Conservation (phyloP, 768 basidiomycete species). For the Chalciporus pseudorubinellus region DNA sequence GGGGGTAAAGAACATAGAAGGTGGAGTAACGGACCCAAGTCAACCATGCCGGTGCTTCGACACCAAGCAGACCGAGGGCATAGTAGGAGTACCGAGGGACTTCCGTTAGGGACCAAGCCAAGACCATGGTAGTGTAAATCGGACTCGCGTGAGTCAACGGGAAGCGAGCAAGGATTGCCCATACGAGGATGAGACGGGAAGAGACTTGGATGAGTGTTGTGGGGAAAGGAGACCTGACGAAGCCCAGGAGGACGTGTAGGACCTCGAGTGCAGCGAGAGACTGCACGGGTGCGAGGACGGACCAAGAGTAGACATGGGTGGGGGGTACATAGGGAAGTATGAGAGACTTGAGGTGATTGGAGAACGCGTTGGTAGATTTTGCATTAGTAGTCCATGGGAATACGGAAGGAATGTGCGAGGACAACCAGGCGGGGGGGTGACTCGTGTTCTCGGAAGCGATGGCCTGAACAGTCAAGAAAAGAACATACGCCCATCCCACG, state of each 20-base stretch:
- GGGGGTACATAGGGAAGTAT: conserved; percentile 38
- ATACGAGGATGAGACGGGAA: conserved; percentile 79
- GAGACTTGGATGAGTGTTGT: conserved; percentile 81
- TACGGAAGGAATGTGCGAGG: conserved; percentile 16
- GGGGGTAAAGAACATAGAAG: conserved; percentile 91
- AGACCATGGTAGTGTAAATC: conserved; percentile 84
- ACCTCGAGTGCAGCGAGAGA: conserved; percentile 83
- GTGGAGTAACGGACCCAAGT: conserved; percentile 85
- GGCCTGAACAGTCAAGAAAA: conserved; percentile 52
- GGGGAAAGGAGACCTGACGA: conserved; percentile 72
- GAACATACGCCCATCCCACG: conserved; percentile 72
- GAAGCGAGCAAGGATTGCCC: conserved; percentile 58
- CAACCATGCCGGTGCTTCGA: conserved; percentile 52
- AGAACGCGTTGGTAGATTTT: conserved; percentile 35
- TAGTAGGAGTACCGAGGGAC: conserved; percentile 92
- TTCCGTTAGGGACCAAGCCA: conserved; percentile 92
- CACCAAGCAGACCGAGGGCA: conserved; percentile 59
- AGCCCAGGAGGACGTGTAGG: conserved; percentile 71
- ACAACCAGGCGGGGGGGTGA: conserved; percentile 35
- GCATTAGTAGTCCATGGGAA: conserved; percentile 10
- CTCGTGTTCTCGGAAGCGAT: conserved; percentile 22
- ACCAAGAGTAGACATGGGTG: conserved; percentile 54
- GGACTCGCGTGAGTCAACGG: conserved; percentile 62
- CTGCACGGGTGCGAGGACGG: conserved; percentile 71
- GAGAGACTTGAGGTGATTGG: conserved; percentile 33